Evolutionary conservation across 441 rosid genomes (phyloP).

Genomic region (Rhodomyrtus psidioides): DNA sequence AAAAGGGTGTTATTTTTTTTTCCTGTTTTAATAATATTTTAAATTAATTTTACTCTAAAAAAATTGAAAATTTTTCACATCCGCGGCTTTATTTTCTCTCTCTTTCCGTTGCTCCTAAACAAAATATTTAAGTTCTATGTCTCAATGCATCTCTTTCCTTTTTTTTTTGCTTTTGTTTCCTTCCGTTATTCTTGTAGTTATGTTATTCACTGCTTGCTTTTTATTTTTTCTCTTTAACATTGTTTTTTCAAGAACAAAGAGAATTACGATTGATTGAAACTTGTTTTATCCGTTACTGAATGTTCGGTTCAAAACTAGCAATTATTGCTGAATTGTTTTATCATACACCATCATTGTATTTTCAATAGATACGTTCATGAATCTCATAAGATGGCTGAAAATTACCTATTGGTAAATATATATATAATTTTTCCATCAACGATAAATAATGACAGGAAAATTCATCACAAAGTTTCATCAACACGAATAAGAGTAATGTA

Average conservation of each 20-base stretch:
- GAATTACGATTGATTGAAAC: background rate
- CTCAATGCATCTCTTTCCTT: background rate
- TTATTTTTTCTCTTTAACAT: background rate
- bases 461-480: background rate
- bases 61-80: background rate
- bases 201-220: background rate
- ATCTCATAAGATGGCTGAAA: accelerated
- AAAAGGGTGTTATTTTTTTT: background rate
- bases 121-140: background rate
- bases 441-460: background rate
- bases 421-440: accelerated
- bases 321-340: background rate
- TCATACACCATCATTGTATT: background rate
- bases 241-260: background rate
- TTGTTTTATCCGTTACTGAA: accelerated
- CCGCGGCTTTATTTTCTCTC: background rate
- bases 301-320: background rate
- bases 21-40: background rate
- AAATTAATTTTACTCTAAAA: background rate
- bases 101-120: background rate
- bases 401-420: accelerated
- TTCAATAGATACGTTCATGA: accelerated
- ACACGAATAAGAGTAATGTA: background rate
- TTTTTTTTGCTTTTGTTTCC: background rate
- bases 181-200: background rate